Base-by-base conservation (phyloP, 1,284 basidiomycete genomes). In the Apiotrichum mycotoxinovorans region DNA sequence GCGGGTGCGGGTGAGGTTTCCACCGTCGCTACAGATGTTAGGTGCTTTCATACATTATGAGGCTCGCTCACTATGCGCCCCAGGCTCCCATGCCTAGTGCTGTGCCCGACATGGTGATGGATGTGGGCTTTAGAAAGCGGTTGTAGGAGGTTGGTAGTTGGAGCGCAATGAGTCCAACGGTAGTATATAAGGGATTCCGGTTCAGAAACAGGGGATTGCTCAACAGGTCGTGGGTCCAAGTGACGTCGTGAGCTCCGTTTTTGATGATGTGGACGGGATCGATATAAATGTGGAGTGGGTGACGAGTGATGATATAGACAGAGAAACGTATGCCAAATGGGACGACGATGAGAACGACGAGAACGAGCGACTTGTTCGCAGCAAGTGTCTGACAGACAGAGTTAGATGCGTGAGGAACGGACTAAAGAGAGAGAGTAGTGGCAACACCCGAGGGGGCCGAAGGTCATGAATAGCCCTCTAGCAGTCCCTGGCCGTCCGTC, bases 51-150 rank as follows among this genome's bases (percentile, higher is more conserved):
- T 8, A n/a, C 34, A 34, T 27, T 22, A 20, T 5, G 15, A 30
- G n/a, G 17, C 9, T 5, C 17, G 44, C 34, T 23, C 34, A 52
- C 42, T 38, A 45, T 20, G 42, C 20, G 20, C 50, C 37, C 49
- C 49, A 51, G 23, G 49, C 38, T 25, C 49, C 49, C 49, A 51
- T 51, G 4, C 49, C 49, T 2, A 51, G 49, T 15, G 49, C 49
- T 4, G 49, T 40, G 26, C 38, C 27, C 14, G 35, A 38, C 49
- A 51, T 51, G 9, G 37, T 18, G 40, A 18, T 22, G 20, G n/a
- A 41, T 20, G 40, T 26, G 14, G 23, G 15, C 8, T n/a, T n/a
- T n/a, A 43, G 14, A 25, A 22, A 9, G 3, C 14, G 20, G n/a
- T n/a, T 11, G 40, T 9, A 3, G 5, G 40, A 41, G 10, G 40